Conservation (phyloP, 345 rosid genomes). For the Eucalyptus victrix region DNA sequence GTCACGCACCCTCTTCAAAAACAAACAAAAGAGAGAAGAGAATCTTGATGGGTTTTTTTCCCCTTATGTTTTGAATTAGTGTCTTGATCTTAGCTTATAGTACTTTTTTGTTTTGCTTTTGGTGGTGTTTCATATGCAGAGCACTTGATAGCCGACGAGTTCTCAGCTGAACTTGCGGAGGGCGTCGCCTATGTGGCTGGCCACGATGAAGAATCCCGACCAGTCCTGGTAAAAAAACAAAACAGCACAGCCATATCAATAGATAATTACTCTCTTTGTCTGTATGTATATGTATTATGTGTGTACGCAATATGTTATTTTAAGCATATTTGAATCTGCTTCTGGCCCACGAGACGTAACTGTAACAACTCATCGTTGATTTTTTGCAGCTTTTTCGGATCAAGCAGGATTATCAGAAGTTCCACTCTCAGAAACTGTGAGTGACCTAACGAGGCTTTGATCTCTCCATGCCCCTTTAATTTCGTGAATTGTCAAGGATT, state of each 20-base stretch:
- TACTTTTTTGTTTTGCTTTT: not conserved
- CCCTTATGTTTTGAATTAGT: not conserved
- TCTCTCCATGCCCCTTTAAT: not conserved
- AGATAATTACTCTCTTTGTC: not conserved
- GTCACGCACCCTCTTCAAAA: not conserved
- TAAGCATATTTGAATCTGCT: not conserved
- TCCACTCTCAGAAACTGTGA: slow-evolving; percentile 73
- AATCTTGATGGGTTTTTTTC: not conserved
- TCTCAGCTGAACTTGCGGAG: slow-evolving; percentile 73
- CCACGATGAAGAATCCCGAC: slow-evolving; percentile 75
- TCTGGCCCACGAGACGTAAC: not conserved
- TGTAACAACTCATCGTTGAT: not conserved
- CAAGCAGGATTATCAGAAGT: slow-evolving; percentile 82
- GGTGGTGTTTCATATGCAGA: slow-evolving; percentile 19
- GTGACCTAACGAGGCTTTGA: not conserved
- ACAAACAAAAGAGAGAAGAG: not conserved
- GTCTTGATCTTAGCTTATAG: not conserved
- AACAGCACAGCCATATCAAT: not conserved
- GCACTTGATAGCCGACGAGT: slow-evolving; percentile 78
- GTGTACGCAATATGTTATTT: not conserved
- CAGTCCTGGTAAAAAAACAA: slow-evolving; percentile 45
- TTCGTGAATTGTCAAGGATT: not conserved
- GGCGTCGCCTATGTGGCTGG: slow-evolving; percentile 87
- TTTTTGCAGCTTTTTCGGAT: slow-evolving; percentile 65
- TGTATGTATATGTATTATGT: not conserved